A percentile compares a stretch with the other conserved stretches of the same genome.
Conservation (phyloP, 768 basidiomycete genomes). For the Mycena vulgaris region DNA sequence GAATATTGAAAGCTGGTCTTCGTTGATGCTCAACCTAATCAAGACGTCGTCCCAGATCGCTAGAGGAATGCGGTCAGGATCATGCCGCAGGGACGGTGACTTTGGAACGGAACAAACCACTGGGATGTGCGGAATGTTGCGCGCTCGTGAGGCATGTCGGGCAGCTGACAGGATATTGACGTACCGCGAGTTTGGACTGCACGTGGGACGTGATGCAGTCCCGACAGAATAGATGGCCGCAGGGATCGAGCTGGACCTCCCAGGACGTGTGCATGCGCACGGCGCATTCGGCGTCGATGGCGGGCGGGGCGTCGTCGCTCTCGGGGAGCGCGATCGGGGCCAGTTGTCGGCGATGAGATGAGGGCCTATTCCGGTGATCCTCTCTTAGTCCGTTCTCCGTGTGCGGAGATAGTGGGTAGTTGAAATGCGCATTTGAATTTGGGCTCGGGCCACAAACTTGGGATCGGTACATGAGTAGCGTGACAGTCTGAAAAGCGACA, state of each 20-base stretch:
- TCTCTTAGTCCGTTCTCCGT: background rate
- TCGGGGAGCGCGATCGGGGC: background rate
- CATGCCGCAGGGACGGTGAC: background rate
- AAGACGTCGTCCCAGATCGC: background rate
- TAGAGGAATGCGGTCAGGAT: background rate
- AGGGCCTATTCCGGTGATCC: background rate
- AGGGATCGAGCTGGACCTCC: background rate
- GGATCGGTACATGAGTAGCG: background rate
- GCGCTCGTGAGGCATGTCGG: background rate
- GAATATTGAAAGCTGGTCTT: no score
- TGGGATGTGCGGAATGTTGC: background rate
- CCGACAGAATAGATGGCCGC: background rate
- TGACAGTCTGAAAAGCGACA: background rate
- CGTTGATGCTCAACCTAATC: no score
- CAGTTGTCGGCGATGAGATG: background rate
- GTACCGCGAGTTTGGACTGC: background rate
- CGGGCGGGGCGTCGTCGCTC: background rate
- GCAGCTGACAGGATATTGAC: conserved; percentile 1
- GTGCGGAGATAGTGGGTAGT: no score
- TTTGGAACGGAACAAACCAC: background rate
- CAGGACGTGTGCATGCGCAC: background rate
- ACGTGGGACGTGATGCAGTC: background rate
- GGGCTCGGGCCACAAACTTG: background rate
- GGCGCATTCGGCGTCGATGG: background rate
- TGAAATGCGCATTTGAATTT: background rate